These are phyloP conservation scores for Ganoderma sp. DNA, from an alignment of 1,284 basidiomycete genomes.

Conservation along the genomic window DNA sequence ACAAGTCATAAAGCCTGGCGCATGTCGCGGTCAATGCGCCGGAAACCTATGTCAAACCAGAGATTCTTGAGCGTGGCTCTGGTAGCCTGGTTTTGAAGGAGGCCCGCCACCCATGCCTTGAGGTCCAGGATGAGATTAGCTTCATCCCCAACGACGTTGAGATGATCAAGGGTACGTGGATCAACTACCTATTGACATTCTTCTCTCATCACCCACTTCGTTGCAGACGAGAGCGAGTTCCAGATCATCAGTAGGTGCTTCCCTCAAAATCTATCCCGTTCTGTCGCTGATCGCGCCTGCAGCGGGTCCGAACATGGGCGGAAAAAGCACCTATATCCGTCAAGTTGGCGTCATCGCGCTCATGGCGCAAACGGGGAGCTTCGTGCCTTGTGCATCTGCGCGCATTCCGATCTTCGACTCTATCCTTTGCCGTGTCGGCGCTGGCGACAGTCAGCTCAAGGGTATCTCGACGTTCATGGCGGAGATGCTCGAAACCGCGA, in stretches of 20 bases:
- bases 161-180: constrained; percentile 74
- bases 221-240: constrained; percentile 77
- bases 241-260: constrained; percentile 77
- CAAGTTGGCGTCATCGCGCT: constrained; percentile 93
- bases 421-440: constrained; percentile 94
- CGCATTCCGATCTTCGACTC: constrained; percentile 94
- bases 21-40: constrained; percentile 90
- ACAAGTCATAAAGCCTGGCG: constrained; percentile 70
- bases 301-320: constrained; percentile 97
- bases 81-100: constrained; percentile 81
- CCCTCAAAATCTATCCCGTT: neutral
- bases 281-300: constrained; percentile 18
- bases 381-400: constrained; percentile 90
- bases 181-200: neutral
- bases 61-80: constrained; percentile 69
- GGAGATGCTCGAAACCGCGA: constrained; percentile 98
- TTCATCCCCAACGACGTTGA: constrained; percentile 97
- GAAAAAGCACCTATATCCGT: constrained; percentile 93
- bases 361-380: constrained; percentile 95
- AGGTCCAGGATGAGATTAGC: constrained; percentile 93
- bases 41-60: constrained; percentile 87
- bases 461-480: constrained; percentile 99
- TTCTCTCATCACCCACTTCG: neutral
- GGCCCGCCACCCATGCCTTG: constrained; percentile 94
- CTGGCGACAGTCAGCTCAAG: constrained; percentile 96